Evolutionary conservation across 805 yeast genomes (phyloP).

Genomic region (Ogataea chonburiensis): DNA sequence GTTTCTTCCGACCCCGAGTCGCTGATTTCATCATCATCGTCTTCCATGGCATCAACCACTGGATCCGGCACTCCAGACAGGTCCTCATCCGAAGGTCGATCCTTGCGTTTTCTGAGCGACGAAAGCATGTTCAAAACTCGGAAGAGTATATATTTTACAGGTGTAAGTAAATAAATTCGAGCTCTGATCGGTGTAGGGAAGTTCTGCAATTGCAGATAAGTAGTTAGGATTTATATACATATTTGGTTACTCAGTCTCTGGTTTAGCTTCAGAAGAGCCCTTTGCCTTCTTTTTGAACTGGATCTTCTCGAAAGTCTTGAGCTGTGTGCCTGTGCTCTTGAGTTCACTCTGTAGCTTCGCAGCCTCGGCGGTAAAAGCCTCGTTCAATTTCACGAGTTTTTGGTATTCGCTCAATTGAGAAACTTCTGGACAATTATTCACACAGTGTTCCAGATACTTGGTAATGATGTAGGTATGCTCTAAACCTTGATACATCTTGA

Average conservation of each 20-base stretch:
- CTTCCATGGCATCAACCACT: slow-evolving; percentile 25
- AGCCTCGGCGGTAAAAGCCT: slow-evolving; percentile 17
- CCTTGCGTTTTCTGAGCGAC: slow-evolving; percentile 18
- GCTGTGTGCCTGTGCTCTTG: slow-evolving; percentile 8
- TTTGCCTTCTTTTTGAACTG: slow-evolving; percentile 1
- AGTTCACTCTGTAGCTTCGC: slow-evolving; percentile 17
- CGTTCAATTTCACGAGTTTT: slow-evolving; percentile 10
- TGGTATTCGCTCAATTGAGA: slow-evolving; percentile 11
- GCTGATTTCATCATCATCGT: slow-evolving; percentile 41
- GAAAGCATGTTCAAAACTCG: slow-evolving; percentile 13
- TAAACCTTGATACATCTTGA: slow-evolving; percentile 13
- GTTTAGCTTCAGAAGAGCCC: slow-evolving; percentile 4
- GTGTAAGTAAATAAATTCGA: slow-evolving; percentile 1
- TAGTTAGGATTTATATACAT: slow-evolving; percentile 6
- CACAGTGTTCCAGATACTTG: slow-evolving; percentile 18
- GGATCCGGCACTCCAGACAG: slow-evolving; percentile 8
- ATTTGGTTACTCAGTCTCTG: slow-evolving; percentile 5
- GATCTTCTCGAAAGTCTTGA: slow-evolving; percentile 10
- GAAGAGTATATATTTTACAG: slow-evolving; percentile 1
- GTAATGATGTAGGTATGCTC: slow-evolving; percentile 22
- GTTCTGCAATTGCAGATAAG: neutral
- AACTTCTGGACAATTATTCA: slow-evolving; percentile 12
- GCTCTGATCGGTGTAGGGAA: slow-evolving; percentile 5
- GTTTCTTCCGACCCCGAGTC: slow-evolving; percentile 41
- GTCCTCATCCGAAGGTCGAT: slow-evolving; percentile 15